Evolutionary conservation across 2,329 filamentous ascomycete species (phyloP).

Genomic region (Chaetomium sp.): DNA sequence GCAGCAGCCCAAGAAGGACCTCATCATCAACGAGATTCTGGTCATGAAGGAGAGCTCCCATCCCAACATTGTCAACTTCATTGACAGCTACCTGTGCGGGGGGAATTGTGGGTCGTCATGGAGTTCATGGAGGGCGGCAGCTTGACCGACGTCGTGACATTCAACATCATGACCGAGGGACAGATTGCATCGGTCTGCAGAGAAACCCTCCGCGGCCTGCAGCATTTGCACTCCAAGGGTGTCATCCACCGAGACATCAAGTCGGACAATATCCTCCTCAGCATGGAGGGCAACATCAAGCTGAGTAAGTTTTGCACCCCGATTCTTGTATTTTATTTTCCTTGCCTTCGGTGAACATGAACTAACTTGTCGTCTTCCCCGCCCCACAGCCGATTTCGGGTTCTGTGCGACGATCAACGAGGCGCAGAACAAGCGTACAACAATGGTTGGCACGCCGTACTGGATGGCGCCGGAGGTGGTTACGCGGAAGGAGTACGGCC

Average conservation of each 20-base stretch:
- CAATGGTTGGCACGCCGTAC: slow-evolving; percentile 98
- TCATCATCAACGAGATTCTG: slow-evolving; percentile 98
- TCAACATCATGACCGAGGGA: slow-evolving; percentile 98
- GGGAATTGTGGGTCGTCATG: slow-evolving; percentile 98
- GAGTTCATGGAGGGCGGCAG: slow-evolving; percentile 99
- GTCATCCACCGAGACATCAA: slow-evolving; percentile 99
- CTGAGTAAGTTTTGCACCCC: slow-evolving; percentile 68
- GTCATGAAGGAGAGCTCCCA: slow-evolving; percentile 99
- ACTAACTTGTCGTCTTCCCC: slow-evolving; percentile 16
- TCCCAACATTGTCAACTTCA: slow-evolving; percentile 98
- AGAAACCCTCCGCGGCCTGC: slow-evolving; percentile 87
- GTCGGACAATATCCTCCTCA: slow-evolving; percentile 95
- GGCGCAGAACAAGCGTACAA: slow-evolving; percentile 93
- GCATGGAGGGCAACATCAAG: slow-evolving; percentile 94
- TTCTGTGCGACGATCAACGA: slow-evolving; percentile 99
- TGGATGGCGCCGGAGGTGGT: slow-evolving; percentile 99
- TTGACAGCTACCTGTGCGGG: slow-evolving; percentile 89
- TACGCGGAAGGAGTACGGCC: slow-evolving; percentile 94
- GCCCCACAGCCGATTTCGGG: slow-evolving; percentile 79
- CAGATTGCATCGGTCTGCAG: slow-evolving; percentile 95
- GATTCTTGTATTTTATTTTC: not conserved
- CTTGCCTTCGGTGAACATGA: not conserved
- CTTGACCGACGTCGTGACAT: slow-evolving; percentile 96
- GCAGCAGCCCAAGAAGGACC: slow-evolving; percentile 96
- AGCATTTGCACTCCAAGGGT: slow-evolving; percentile 95